These are phyloP conservation scores for Irpex rosettiformis DNA, from an alignment of 1,284 basidiomycete species.

Conservation along the genomic window DNA sequence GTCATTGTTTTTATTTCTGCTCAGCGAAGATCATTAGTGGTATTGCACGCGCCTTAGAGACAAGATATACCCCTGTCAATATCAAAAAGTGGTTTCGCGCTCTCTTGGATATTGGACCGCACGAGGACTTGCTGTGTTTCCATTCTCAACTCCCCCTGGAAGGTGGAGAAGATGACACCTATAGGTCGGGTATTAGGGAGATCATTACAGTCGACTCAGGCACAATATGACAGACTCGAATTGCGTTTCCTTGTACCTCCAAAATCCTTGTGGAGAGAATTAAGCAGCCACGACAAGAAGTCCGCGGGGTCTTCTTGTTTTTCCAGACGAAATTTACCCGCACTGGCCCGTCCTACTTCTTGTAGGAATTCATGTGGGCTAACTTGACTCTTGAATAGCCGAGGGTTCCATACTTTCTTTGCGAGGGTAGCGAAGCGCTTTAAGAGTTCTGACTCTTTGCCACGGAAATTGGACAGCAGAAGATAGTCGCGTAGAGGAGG, in stretches of 20 bases:
- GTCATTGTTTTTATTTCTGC: conserved; percentile 82
- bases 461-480: conserved; percentile 67
- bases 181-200: conserved; percentile 7
- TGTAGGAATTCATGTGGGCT: conserved; percentile 98
- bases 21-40: conserved; percentile 11
- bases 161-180: conserved; percentile 91
- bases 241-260: conserved; percentile 85
- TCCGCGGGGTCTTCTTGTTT: conserved; percentile 96
- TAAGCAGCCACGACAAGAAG: conserved; percentile 95
- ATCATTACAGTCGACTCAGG: conserved; percentile 14
- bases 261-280: conserved; percentile 88
- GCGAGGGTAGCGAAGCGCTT: conserved; percentile 83
- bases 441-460: conserved; percentile 83
- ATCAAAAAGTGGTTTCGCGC: conserved; percentile 84
- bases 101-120: conserved; percentile 68
- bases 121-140: conserved; percentile 93
- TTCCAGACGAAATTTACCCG: conserved; percentile 88
- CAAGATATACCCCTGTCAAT: conserved; percentile 76
- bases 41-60: conserved; percentile 6
- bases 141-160: conserved; percentile 91
- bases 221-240: conserved; percentile 60
- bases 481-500: conserved; percentile 87
- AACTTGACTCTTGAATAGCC: conserved; percentile 96
- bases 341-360: conserved; percentile 87
- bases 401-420: conserved; percentile 94